Evolutionary conservation across 176 grass and related monocot genomes (phyloP), one percentile per base, ranked within the genome.

Genomic region (Raddia distichophylla): DNA sequence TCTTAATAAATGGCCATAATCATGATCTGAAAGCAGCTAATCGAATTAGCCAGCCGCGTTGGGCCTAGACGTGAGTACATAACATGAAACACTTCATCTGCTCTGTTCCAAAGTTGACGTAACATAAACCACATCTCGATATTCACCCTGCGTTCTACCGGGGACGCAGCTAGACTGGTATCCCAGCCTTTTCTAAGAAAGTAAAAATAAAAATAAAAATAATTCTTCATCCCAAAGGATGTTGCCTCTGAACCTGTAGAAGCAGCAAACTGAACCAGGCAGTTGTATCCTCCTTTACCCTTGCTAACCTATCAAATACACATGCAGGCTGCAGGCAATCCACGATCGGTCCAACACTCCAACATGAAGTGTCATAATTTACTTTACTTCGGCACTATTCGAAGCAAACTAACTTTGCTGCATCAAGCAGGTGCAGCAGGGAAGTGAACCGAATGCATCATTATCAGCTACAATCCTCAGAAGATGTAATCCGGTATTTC

Each of bases 401-500:
- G 15, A 84, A 7, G 60, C 10, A 88, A 10, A 52, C 0, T 7
- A 59, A 74, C 52, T 46, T 80, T 11, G 46, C 35, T 22, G n/a
- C 70, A 57, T 10, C 35, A 48, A 65, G 42, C 46, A 60, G 59
- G 50, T 16, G 56, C 44, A 16, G 13, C 0, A 56, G 19, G 15
- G 7, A 70, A 42, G 27, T 57, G 43, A 46, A 68, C 10, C 10
- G 10, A 2, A 44, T 15, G 22, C 8, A 64, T 8, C 34, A 69
- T 71, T 73, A 45, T 51, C 51, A 16, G 6, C 33, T 44, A 51
- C 17, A n/a, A n/a, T 64, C 42, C 61, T 92, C 57, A 99, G 85
- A 95, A 95, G 79, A 95, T 88, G 66, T 93, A 99, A 35, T 83
- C 76, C 0, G 87, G 96, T 7, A 32, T 78, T 51, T 90, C 79